phyloP scores from a whole-genome alignment of 2,329 filamentous ascomycete genomes.

The Thelonectria olida region DNA sequence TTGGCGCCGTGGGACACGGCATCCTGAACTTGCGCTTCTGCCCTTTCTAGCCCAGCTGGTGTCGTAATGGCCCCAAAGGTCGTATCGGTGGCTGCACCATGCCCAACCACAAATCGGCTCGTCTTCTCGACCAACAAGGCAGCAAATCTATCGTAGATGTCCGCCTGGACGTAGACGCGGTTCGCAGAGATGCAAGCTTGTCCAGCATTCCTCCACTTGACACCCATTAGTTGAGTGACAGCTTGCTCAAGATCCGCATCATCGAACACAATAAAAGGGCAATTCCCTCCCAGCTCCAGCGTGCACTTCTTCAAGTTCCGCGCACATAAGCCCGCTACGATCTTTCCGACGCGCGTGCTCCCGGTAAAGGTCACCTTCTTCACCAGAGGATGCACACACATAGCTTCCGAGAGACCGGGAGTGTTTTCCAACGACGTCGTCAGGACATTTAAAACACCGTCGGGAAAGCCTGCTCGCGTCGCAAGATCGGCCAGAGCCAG shows the following conservation, averaged over 20 bases:
- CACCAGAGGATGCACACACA: conserved; percentile 55
- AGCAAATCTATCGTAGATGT: conserved; percentile 60
- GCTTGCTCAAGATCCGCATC: conserved; percentile 76
- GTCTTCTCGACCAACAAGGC: not conserved
- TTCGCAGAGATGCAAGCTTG: conserved; percentile 76
- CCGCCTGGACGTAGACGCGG: conserved; percentile 65
- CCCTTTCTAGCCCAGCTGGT: conserved; percentile 13
- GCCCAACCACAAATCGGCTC: conserved; percentile 3
- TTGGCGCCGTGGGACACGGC: conserved; percentile 19
- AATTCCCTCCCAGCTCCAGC: conserved; percentile 77
- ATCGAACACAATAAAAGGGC: too few relatives aligned
- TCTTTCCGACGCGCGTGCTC: conserved; percentile 73
- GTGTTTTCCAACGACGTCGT: conserved; percentile 57
- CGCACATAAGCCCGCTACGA: conserved; percentile 68
- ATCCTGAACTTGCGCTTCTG: conserved; percentile 20
- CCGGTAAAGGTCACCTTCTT: conserved; percentile 82
- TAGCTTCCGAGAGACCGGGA: conserved; percentile 53
- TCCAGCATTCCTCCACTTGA: conserved; percentile 75
- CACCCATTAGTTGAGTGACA: conserved; percentile 52
- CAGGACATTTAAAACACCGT: conserved; percentile 70
- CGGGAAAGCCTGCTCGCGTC: conserved; percentile 76
- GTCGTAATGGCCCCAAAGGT: conserved; percentile 29
- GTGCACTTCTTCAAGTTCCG: conserved; percentile 72
- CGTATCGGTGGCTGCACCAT: conserved; percentile 16
- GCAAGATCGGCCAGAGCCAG: conserved; percentile 75